These are phyloP conservation scores for Aspergillus nidulans DNA, from an alignment of 495 filamentous ascomycete species.

Conservation along the genomic window DNA sequence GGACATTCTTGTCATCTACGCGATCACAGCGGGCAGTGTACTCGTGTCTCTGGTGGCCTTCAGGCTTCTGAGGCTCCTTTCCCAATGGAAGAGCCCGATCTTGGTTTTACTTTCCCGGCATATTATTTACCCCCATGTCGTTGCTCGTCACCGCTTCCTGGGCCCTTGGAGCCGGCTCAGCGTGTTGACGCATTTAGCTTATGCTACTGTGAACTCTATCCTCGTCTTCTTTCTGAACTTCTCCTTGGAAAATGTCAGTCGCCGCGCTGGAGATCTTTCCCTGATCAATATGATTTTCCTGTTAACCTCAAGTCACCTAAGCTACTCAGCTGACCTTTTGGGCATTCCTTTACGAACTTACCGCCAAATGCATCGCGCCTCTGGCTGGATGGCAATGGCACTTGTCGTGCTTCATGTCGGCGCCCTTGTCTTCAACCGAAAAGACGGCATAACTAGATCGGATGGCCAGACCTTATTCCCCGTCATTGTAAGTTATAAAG, in stretches of 20 bases:
- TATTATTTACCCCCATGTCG: conserved; percentile 17
- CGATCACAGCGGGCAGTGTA: no score
- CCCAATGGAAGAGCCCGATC: no score
- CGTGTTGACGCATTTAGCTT: conserved; percentile 14
- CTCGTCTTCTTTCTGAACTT: conserved; percentile 15
- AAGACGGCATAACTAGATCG: no score
- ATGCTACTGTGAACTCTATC: conserved; percentile 18
- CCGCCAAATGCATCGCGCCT: conserved; percentile 20
- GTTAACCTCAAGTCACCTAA: conserved; percentile 21
- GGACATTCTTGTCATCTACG: no score
- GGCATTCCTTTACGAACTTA: conserved; percentile 17
- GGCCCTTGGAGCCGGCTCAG: conserved; percentile 20
- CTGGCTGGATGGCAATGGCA: conserved; percentile 18
- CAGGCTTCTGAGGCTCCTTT: no score
- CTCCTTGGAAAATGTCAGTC: conserved; percentile 9
- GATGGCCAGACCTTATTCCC: no score
- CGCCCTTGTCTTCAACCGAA: no score
- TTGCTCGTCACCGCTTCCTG: conserved; percentile 14
- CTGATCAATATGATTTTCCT: conserved; percentile 21
- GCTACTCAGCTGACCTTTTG: conserved; percentile 24
- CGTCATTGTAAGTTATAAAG: no score
- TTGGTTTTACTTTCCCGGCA: conserved; percentile 14
- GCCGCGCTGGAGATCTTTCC: conserved; percentile 19
- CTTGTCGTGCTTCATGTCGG: no score
- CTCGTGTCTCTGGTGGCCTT: no score